A percentile compares a stretch with the other conserved stretches of the same genome.
phyloP scores from a whole-genome alignment of 345 rosid genomes.

The Dimocarpus longan region DNA sequence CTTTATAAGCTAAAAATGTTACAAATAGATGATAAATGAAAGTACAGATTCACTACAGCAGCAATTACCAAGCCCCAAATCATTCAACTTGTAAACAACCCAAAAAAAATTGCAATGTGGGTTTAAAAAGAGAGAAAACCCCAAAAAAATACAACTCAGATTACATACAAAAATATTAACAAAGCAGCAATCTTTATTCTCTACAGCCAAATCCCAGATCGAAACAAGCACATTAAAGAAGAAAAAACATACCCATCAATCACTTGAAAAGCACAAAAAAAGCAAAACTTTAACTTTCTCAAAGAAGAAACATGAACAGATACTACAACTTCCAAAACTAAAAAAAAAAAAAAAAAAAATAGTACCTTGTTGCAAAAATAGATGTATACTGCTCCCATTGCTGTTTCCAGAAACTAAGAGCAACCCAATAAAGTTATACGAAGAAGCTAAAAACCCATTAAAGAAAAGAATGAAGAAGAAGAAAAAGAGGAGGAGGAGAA shows the following conservation, averaged over 20 bases:
- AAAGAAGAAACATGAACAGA: background rate
- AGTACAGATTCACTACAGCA: background rate
- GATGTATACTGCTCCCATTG: constrained; percentile 83
- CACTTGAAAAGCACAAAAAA: background rate
- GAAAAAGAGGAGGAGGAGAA: too few species aligned
- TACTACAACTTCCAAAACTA: background rate
- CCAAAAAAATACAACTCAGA: background rate
- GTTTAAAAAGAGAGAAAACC: background rate
- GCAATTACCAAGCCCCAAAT: background rate
- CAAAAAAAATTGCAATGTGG: background rate
- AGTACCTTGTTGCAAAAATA: constrained; percentile 59
- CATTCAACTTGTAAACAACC: background rate
- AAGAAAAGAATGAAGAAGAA: background rate
- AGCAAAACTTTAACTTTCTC: background rate
- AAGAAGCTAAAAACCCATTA: background rate
- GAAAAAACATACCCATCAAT: constrained; percentile 10
- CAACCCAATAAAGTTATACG: constrained; percentile 14
- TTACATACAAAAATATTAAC: background rate
- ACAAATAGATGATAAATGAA: background rate
- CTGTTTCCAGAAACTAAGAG: constrained; percentile 34
- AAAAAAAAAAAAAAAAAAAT: background rate
- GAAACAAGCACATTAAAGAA: background rate
- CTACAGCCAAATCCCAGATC: constrained; percentile 7
- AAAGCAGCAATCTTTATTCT: background rate
- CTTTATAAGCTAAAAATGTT: background rate